These are phyloP conservation scores for Diplodia intermedia DNA, from an alignment of 2,329 filamentous ascomycete species.

Conservation along the genomic window DNA sequence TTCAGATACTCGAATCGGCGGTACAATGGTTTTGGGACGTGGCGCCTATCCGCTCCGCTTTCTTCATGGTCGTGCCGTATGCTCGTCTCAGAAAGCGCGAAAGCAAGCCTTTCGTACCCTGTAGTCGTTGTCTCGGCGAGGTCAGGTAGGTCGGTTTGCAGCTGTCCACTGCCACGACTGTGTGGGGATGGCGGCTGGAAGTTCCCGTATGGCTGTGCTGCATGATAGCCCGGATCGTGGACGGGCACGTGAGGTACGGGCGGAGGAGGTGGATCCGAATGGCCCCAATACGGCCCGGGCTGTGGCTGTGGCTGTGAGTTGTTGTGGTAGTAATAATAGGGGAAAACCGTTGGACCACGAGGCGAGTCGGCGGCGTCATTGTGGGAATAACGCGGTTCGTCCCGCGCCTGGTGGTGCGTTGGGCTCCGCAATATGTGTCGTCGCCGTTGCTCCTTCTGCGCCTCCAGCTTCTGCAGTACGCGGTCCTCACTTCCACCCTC, in stretches of 20 bases:
- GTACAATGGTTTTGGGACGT: conserved; percentile 68
- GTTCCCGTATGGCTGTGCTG: conserved; percentile 28
- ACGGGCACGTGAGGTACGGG: conserved; percentile 29
- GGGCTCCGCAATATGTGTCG: conserved; percentile 25
- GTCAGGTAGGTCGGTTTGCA: conserved; percentile 35
- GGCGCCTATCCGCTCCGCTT: neutral
- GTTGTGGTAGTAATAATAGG: conserved; percentile 29
- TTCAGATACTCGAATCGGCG: conserved; percentile 82
- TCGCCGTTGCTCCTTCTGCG: conserved; percentile 28
- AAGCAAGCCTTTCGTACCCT: conserved; percentile 49
- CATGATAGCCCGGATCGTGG: conserved; percentile 25
- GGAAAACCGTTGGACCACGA: conserved; percentile 26
- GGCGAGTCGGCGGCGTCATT: conserved; percentile 17
- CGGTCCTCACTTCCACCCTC: conserved; percentile 14
- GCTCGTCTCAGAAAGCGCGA: conserved; percentile 43
- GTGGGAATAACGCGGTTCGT: conserved; percentile 30
- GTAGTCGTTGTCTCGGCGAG: conserved; percentile 42
- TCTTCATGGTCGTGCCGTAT: conserved; percentile 38
- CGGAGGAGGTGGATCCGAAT: conserved; percentile 25
- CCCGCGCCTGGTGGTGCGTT: conserved; percentile 23
- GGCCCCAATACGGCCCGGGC: conserved; percentile 27
- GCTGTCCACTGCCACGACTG: conserved; percentile 7
- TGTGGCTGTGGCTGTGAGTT: conserved; percentile 15
- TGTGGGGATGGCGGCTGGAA: conserved; percentile 28
- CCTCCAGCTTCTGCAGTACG: conserved; percentile 11